A percentile compares a stretch with the other conserved stretches of the same genome.
phyloP scores from a whole-genome alignment of 2,329 filamentous ascomycete species.

The Seiridium unicorne region DNA sequence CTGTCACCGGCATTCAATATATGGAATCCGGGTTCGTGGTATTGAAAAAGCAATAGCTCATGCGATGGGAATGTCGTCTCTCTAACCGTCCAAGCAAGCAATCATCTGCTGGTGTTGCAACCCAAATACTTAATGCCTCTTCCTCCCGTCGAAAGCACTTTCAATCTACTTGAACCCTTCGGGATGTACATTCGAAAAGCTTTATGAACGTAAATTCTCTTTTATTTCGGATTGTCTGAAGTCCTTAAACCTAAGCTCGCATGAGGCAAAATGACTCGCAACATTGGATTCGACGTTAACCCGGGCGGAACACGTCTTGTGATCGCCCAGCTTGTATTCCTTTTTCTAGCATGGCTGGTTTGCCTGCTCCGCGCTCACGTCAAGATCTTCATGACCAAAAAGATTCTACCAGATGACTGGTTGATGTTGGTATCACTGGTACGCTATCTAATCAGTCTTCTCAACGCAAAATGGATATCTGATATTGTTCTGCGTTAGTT shows the following conservation, averaged over 20 bases:
- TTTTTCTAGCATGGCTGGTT: constrained; percentile 33
- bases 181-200: no score
- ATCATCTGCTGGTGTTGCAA: no score
- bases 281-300: constrained; percentile 21
- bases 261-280: not conserved
- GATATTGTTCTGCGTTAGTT: constrained; percentile 20
- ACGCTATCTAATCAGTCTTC: constrained; percentile 11
- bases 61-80: no score
- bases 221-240: not conserved
- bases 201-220: not conserved
- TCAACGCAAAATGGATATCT: not conserved
- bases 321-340: constrained; percentile 24
- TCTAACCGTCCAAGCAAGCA: no score
- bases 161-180: no score
- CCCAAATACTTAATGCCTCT: no score
- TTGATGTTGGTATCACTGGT: constrained; percentile 46
- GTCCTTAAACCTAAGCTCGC: not conserved
- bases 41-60: no score
- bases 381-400: constrained; percentile 39
- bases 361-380: constrained; percentile 43
- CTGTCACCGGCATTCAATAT: no score
- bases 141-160: no score
- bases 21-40: no score
- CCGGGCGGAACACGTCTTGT: constrained; percentile 19
- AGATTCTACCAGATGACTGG: constrained; percentile 44